These are phyloP conservation scores for Diaporthe helianthi DNA, from an alignment of 2,329 filamentous ascomycete species.

Conservation along the genomic window DNA sequence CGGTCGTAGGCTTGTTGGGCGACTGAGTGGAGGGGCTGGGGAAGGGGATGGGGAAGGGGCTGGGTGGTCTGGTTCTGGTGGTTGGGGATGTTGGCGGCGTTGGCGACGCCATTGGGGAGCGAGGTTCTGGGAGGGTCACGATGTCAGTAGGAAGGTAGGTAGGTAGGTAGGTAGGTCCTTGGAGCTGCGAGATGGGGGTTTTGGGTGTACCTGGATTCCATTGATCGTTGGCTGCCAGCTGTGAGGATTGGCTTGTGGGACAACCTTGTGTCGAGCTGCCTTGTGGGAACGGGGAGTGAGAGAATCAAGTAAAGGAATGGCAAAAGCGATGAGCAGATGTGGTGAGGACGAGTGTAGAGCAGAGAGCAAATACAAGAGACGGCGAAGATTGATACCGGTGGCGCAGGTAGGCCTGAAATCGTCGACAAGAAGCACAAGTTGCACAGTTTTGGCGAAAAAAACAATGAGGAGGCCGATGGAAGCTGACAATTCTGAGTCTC, in stretches of 20 bases:
- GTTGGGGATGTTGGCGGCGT: no score
- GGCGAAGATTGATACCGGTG: no score
- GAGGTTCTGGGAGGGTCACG: neutral
- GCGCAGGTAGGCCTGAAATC: neutral
- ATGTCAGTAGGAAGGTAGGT: no score
- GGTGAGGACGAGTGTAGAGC: neutral
- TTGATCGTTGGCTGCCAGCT: neutral
- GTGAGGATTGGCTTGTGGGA: neutral
- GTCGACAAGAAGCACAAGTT: neutral
- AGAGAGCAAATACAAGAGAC: neutral
- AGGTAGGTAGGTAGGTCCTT: no score
- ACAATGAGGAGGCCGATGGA: neutral
- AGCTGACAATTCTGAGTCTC: neutral
- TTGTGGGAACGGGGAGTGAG: no score
- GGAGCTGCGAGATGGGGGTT: no score
- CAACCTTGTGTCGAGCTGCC: no score
- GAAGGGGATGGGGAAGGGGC: neutral
- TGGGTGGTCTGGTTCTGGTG: no score
- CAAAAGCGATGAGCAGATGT: no score
- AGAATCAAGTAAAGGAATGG: no score
- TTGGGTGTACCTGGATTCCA: no score
- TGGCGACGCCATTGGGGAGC: no score
- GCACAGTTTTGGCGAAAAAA: neutral
- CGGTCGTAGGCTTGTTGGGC: slow-evolving; percentile 13
- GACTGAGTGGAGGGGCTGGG: neutral